Evolutionary conservation across 2,329 filamentous ascomycete species (phyloP), one percentile per base, ranked within the genome.

Genomic region (Pyricularia grisea): DNA sequence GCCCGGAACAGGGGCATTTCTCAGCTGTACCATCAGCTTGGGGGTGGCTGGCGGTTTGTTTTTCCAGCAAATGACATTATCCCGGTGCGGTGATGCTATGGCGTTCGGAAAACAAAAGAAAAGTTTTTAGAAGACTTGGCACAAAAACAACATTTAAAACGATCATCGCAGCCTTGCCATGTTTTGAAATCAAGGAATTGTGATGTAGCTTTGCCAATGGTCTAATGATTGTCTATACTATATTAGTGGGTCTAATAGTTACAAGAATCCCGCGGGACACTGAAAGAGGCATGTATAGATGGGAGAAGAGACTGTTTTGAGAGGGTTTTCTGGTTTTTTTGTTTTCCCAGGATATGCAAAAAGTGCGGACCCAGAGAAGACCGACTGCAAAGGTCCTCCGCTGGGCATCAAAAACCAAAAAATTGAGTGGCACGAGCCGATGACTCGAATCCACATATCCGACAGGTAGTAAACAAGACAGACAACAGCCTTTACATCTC

Each of bases 401-500:
- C 4, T 12, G 36, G 36, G 36, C 20, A 42, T 42, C 36, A 42
- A 42, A 42, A 14, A 42, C 12, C 36, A 20, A 42, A 14, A 2
- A 42, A n/a, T n/a, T n/a, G n/a, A n/a, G n/a, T n/a, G n/a, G 12
- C 17, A 42, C 3, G 14, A 42, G 31, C 17, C 12, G 36, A 42
- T 42, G 36, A 42, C 12, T 1, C 36, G 4, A 42, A 33, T 42
- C 36, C 36, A 20, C 20, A 20, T 7, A 33, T 33, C 31, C 2
- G 33, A 36, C 2, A 36, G 12, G 14, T 3, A 3, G 33, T 4
- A 6, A 33, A 6, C 4, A 14, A 36, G 42, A 11, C 25, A 28
- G 60, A 17, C 60, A 12, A 6, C 58, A 61, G 60, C 12, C 60
- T 76, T 76, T 79, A 87, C 78, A 81, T 77, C 77, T 90, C 87